Conservation (phyloP, 352 stramenopile species). For the Phytophthora pistaciae region DNA sequence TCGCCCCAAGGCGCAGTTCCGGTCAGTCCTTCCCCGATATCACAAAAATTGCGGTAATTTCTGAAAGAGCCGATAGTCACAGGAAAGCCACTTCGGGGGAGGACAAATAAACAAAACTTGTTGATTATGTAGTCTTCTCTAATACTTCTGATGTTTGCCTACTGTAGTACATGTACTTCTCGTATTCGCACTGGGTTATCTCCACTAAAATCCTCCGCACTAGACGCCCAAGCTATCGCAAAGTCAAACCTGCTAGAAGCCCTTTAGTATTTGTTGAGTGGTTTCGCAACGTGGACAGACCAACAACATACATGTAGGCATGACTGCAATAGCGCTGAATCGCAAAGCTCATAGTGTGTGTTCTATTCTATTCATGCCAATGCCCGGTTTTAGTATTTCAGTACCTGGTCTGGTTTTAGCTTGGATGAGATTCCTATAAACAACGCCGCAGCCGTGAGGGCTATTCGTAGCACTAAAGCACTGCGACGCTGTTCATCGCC, state of each 20-base stretch:
- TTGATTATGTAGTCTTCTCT: not conserved
- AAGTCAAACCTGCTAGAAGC: too few relatives aligned
- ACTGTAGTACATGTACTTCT: too few relatives aligned
- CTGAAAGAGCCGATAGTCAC: not conserved
- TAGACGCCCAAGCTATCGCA: too few relatives aligned
- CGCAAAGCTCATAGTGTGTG: not conserved
- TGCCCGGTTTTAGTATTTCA: not conserved
- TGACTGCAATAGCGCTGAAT: too few relatives aligned
- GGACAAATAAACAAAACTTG: not conserved
- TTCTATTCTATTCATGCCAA: not conserved
- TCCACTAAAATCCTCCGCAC: too few relatives aligned
- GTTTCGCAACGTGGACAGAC: too few relatives aligned
- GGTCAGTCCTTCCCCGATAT: not conserved
- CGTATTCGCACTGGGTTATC: too few relatives aligned
- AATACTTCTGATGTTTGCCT: too few relatives aligned
- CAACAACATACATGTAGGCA: too few relatives aligned
- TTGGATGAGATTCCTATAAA: not conserved
- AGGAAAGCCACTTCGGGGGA: too few relatives aligned
- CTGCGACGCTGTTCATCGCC: not conserved
- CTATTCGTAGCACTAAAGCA: not conserved
- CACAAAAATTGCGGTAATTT: constrained; percentile 1
- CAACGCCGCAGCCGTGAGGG: not conserved
- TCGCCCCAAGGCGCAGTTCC: not conserved
- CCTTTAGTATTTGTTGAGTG: too few relatives aligned
- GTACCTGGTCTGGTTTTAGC: not conserved